Percentiles rank a stretch among this genome's conserved stretches.
These are phyloP conservation scores for Trametes versicolor DNA, from an alignment of 1,284 basidiomycete species.

Conservation along the genomic window DNA sequence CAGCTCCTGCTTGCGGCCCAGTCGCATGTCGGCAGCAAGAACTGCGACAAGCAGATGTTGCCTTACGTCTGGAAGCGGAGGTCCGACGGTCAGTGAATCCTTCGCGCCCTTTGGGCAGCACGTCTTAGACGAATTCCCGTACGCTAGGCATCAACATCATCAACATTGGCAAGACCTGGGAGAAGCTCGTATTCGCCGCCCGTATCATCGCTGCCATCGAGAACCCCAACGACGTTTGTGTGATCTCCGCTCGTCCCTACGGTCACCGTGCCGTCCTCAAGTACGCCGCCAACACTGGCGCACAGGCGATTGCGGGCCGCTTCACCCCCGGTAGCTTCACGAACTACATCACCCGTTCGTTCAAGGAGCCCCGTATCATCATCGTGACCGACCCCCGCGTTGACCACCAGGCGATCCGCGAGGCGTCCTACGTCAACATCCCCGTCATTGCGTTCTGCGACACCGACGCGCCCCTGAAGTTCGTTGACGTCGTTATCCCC, in stretches of 20 bases:
- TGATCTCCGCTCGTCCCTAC: slow-evolving; percentile 98
- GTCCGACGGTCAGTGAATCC: slow-evolving; percentile 78
- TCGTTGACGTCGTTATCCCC: slow-evolving; percentile 98
- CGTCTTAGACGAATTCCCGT: slow-evolving; percentile 29
- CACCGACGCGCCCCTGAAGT: slow-evolving; percentile 97
- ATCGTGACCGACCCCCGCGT: slow-evolving; percentile 98
- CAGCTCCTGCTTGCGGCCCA: slow-evolving; percentile 95
- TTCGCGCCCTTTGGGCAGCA: slow-evolving; percentile 23
- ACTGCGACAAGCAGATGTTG: slow-evolving; percentile 99
- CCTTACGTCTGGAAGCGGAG: slow-evolving; percentile 98
- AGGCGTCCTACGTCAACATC: slow-evolving; percentile 99
- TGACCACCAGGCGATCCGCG: slow-evolving; percentile 99
- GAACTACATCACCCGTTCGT: slow-evolving; percentile 99
- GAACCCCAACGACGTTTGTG: slow-evolving; percentile 98
- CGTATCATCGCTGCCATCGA: slow-evolving; percentile 95
- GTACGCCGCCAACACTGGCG: slow-evolving; percentile 97
- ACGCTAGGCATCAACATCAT: slow-evolving; percentile 90
- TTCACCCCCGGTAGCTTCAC: slow-evolving; percentile 99
- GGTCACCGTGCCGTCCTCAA: slow-evolving; percentile 99
- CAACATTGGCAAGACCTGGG: slow-evolving; percentile 99
- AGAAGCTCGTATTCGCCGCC: slow-evolving; percentile 96
- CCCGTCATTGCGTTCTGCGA: slow-evolving; percentile 99
- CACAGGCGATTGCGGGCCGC: slow-evolving; percentile 97
- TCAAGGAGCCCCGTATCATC: slow-evolving; percentile 99
- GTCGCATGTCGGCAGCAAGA: slow-evolving; percentile 97